Conservation (phyloP, 2,329 filamentous ascomycete species). For the Sporothrix inflata region DNA sequence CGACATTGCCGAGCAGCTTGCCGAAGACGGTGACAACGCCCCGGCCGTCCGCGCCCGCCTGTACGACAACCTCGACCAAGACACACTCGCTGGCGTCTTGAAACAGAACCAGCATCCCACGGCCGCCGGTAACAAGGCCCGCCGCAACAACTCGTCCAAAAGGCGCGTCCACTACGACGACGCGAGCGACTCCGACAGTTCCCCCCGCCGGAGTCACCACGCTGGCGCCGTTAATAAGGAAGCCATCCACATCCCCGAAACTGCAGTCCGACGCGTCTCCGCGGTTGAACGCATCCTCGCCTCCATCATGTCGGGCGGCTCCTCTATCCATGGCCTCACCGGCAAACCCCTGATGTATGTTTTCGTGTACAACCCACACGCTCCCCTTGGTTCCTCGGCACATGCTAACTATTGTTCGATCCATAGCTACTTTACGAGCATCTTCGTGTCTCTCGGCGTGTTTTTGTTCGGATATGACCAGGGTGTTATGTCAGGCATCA, state of each 20-base stretch:
- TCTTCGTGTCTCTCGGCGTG: conserved; percentile 83
- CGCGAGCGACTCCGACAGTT: conserved; percentile 51
- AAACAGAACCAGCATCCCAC: conserved; percentile 45
- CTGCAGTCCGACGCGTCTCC: conserved; percentile 64
- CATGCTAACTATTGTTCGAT: not conserved
- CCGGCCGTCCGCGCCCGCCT: conserved; percentile 71
- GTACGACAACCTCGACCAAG: conserved; percentile 66
- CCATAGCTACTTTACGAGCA: conserved; percentile 86
- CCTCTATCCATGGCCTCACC: conserved; percentile 84
- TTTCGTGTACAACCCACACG: not conserved
- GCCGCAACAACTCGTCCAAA: conserved; percentile 45
- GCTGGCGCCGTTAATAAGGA: conserved; percentile 64
- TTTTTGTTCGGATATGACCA: conserved; percentile 91
- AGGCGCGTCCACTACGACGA: conserved; percentile 73
- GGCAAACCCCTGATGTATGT: conserved; percentile 86
- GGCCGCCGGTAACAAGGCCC: conserved; percentile 32
- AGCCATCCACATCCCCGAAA: conserved; percentile 79
- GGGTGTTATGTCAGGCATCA: conserved; percentile 80
- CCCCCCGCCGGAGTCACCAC: conserved; percentile 41
- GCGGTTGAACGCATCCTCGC: conserved; percentile 73
- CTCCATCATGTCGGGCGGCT: conserved; percentile 82
- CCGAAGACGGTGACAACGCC: conserved; percentile 69
- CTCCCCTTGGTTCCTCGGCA: not conserved
- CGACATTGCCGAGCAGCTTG: conserved; percentile 90
- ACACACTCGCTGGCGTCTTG: conserved; percentile 56